phyloP scores from a whole-genome alignment of 805 yeast genomes.

The Cyberlindnera misumaiensis region DNA sequence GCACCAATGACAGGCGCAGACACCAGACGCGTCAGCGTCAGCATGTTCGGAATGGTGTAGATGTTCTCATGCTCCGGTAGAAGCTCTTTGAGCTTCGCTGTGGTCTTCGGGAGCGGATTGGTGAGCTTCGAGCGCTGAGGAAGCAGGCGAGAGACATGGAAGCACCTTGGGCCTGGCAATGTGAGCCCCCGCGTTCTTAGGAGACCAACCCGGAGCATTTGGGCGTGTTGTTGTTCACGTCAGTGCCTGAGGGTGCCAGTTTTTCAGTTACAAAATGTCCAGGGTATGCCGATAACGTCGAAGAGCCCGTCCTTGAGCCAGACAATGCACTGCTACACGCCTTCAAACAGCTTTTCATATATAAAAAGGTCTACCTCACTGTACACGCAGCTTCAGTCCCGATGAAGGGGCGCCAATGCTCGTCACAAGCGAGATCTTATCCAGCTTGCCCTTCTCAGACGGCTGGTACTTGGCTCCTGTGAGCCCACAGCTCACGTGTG shows the following conservation, averaged over 20 bases:
- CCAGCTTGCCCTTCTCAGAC: slow-evolving; percentile 70
- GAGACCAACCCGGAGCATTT: too few species aligned
- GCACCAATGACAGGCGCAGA: slow-evolving; percentile 85
- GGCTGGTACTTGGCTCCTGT: slow-evolving; percentile 85
- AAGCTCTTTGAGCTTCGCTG: slow-evolving; percentile 7
- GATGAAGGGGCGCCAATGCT: slow-evolving; percentile 87
- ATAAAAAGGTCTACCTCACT: slow-evolving; percentile 1
- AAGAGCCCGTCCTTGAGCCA: too few species aligned
- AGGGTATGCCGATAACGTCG: too few species aligned
- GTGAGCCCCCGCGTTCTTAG: too few species aligned
- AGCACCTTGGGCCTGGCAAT: too few species aligned
- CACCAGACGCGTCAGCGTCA: slow-evolving; percentile 75
- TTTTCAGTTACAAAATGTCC: too few species aligned
- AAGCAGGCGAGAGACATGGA: too few species aligned
- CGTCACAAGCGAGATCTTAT: slow-evolving; percentile 70
- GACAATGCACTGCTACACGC: background rate
- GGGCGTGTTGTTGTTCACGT: too few species aligned
- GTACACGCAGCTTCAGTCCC: slow-evolving; percentile 55
- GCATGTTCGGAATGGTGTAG: slow-evolving; percentile 79
- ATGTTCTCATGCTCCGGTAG: slow-evolving; percentile 46
- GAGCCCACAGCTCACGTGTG: slow-evolving; percentile 66
- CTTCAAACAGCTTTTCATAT: background rate
- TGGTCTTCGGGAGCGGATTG: too few species aligned
- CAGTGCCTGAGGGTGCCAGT: too few species aligned
- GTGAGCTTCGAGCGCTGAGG: too few species aligned